A percentile compares a stretch with the other conserved stretches of the same genome.
Evolutionary conservation across 2,329 filamentous ascomycete species (phyloP).

Genomic region (Paracorniculantispora psalliotae): DNA sequence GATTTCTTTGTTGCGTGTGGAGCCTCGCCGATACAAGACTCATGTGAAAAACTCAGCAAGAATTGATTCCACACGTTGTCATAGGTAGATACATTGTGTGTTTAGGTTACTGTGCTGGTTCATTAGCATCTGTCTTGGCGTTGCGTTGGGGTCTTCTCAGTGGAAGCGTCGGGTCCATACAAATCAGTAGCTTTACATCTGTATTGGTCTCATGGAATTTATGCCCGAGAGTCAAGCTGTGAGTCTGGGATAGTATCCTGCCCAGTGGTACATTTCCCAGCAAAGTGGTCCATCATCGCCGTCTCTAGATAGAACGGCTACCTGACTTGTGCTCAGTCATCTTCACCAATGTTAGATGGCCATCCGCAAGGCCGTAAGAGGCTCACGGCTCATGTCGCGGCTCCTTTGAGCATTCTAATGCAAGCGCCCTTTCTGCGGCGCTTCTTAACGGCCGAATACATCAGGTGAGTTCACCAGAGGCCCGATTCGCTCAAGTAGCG

Average conservation of each 20-base stretch:
- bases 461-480: background rate
- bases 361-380: background rate
- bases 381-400: background rate
- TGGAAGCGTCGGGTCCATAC: background rate
- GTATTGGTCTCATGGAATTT: background rate
- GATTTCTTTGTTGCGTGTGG: background rate
- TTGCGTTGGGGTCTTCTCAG: background rate
- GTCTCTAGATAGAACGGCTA: background rate
- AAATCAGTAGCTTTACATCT: background rate
- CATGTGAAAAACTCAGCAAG: background rate
- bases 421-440: background rate
- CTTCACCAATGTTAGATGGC: background rate
- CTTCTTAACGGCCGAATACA: background rate
- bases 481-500: background rate
- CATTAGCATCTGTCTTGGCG: background rate
- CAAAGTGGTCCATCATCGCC: background rate
- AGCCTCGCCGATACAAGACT: background rate
- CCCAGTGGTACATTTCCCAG: background rate
- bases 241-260: background rate
- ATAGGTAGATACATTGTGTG: background rate
- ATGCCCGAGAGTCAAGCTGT: background rate
- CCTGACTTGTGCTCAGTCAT: background rate
- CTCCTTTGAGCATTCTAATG: background rate
- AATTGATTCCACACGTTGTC: background rate
- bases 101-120: background rate